phyloP scores from a whole-genome alignment of 495 filamentous ascomycete species.

The Terfezia claveryi region DNA sequence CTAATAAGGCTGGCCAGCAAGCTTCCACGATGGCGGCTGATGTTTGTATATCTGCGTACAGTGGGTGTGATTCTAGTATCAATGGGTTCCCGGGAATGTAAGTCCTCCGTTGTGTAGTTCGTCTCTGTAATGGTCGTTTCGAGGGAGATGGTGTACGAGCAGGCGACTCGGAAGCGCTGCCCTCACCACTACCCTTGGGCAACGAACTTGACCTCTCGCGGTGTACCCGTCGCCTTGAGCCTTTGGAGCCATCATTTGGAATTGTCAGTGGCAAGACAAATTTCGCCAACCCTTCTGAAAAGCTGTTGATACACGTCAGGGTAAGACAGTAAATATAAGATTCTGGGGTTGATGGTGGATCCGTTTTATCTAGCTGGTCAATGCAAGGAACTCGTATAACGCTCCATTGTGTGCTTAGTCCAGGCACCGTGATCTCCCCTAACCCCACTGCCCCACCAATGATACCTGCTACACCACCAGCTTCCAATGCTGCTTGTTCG shows the following conservation, averaged over 20 bases:
- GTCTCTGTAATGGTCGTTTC: conserved; percentile 24
- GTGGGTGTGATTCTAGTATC: conserved; percentile 43
- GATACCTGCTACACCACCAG: conserved; percentile 67
- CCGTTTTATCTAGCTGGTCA: conserved; percentile 80
- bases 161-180: conserved; percentile 21
- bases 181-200: neutral
- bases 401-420: conserved; percentile 82
- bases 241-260: conserved; percentile 32
- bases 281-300: conserved; percentile 81
- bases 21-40: conserved; percentile 65
- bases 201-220: conserved; percentile 2
- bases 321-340: conserved; percentile 86
- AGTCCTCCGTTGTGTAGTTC: conserved; percentile 31
- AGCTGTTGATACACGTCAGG: conserved; percentile 61
- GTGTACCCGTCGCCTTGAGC: conserved; percentile 3
- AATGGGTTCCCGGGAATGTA: conserved; percentile 65
- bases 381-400: conserved; percentile 68
- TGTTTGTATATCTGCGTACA: conserved; percentile 44
- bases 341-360: conserved; percentile 62
- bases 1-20: conserved; percentile 90
- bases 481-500: conserved; percentile 72
- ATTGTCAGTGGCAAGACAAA: conserved; percentile 80
- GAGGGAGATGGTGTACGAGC: conserved; percentile 19
- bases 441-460: conserved; percentile 54
- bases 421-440: conserved; percentile 38